Conservation (phyloP, 2,329 filamentous ascomycete genomes). For the Fusarium sulawesiense region DNA sequence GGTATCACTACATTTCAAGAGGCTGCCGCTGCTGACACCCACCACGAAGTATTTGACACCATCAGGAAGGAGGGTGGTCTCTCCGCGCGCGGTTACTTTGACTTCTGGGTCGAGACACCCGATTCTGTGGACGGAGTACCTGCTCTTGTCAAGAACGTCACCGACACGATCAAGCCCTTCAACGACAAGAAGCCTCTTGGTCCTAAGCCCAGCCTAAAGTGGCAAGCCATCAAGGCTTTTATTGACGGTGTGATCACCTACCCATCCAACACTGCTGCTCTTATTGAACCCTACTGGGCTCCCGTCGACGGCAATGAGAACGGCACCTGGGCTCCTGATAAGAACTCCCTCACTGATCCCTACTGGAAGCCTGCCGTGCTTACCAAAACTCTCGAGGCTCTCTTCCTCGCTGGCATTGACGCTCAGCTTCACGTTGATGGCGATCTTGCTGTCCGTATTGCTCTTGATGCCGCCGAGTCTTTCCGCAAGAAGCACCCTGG, state of each 20-base stretch:
- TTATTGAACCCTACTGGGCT: slow-evolving; percentile 44
- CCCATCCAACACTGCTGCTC: slow-evolving; percentile 44
- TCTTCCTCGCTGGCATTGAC: slow-evolving; percentile 39
- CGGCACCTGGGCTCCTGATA: slow-evolving; percentile 35
- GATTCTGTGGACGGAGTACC: slow-evolving; percentile 18
- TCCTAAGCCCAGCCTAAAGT: slow-evolving; percentile 42
- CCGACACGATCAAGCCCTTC: slow-evolving; percentile 9
- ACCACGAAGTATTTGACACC: slow-evolving; percentile 31
- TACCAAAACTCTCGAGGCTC: slow-evolving; percentile 38
- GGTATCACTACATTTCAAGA: slow-evolving; percentile 47
- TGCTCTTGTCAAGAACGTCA: slow-evolving; percentile 25
- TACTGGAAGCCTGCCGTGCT: slow-evolving; percentile 44
- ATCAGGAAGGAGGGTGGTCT: slow-evolving; percentile 40
- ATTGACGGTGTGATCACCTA: slow-evolving; percentile 47
- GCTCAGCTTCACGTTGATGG: slow-evolving; percentile 44
- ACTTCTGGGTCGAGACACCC: slow-evolving; percentile 44
- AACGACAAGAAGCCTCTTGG: slow-evolving; percentile 29
- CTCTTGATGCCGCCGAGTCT: slow-evolving; percentile 39
- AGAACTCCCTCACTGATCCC: slow-evolving; percentile 41
- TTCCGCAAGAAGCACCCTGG: slow-evolving; percentile 36
- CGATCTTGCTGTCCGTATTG: slow-evolving; percentile 42
- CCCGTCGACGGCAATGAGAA: slow-evolving; percentile 33
- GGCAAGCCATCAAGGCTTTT: slow-evolving; percentile 46
- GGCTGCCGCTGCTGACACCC: slow-evolving; percentile 27
- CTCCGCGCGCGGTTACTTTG: slow-evolving; percentile 43